A percentile compares a stretch with the other conserved stretches of the same genome.
Conservation (phyloP, 257 asterid species). For the Solanum tacnaense region DNA sequence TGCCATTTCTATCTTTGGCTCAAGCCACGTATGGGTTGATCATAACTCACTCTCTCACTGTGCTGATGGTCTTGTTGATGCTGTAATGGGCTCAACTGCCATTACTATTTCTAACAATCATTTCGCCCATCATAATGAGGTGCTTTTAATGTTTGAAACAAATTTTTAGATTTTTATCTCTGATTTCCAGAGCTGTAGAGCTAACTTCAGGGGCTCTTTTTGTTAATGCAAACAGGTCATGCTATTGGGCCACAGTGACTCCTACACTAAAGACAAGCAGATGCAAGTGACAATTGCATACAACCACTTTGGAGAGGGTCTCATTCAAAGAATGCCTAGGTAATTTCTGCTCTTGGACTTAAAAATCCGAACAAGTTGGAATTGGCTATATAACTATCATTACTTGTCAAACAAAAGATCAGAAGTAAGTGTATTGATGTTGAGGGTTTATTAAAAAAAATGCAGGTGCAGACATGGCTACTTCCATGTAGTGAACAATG, state of each 20-base stretch:
- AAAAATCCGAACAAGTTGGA: not conserved
- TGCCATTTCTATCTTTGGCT: conserved; percentile 71
- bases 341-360: conserved; percentile 3
- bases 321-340: conserved; percentile 98
- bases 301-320: conserved; percentile 91
- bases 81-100: conserved; percentile 92
- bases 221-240: conserved; percentile 48
- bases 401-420: not conserved
- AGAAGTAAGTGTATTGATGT: not conserved
- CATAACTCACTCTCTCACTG: conserved; percentile 83
- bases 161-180: not conserved
- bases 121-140: conserved; percentile 94
- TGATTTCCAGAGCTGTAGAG: not conserved
- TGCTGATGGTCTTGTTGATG: conserved; percentile 92
- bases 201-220: not conserved
- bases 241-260: conserved; percentile 91
- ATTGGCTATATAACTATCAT: not conserved
- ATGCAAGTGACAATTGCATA: conserved; percentile 96
- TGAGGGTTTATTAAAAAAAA: not conserved
- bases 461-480: conserved; percentile 89
- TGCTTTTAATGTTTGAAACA: not conserved
- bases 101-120: conserved; percentile 80
- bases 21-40: conserved; percentile 91
- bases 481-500: conserved; percentile 95
- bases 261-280: conserved; percentile 67